phyloP scores from a whole-genome alignment of 2,329 filamentous ascomycete species.

The Cercospora sp. region DNA sequence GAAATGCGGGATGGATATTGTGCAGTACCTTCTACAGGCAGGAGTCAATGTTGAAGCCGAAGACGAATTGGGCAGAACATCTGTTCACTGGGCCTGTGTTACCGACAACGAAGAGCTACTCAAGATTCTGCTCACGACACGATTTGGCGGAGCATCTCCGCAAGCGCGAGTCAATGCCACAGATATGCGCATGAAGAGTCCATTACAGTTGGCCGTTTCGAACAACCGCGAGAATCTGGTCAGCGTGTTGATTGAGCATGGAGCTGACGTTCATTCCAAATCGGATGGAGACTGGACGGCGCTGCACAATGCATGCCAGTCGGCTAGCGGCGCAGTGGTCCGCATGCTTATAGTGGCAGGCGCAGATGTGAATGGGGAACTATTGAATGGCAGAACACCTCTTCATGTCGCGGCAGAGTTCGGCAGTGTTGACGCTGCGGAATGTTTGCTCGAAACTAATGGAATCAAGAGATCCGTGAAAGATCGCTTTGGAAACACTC shows the following conservation, averaged over 20 bases:
- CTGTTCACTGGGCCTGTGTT: conserved; percentile 33
- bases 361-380: conserved; percentile 32
- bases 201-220: conserved; percentile 28
- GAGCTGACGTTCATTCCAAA: conserved; percentile 82
- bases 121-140: conserved; percentile 21
- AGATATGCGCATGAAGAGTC: conserved; percentile 29
- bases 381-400: conserved; percentile 31
- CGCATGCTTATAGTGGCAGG: conserved; percentile 28
- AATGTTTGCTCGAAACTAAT: conserved; percentile 23
- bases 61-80: conserved; percentile 28
- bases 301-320: conserved; percentile 58
- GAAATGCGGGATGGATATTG: conserved; percentile 26
- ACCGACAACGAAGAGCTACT: conserved; percentile 30
- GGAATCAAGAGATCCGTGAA: conserved; percentile 40
- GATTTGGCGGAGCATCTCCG: conserved; percentile 24
- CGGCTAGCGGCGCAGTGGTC: conserved; percentile 22
- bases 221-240: conserved; percentile 49
- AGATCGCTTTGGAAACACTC: conserved; percentile 48
- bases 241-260: conserved; percentile 88
- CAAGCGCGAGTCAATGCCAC: conserved; percentile 24
- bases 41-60: conserved; percentile 28
- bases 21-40: conserved; percentile 28
- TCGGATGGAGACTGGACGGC: conserved; percentile 93
- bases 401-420: conserved; percentile 34
- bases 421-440: conserved; percentile 30